Base-by-base conservation (phyloP, 2,329 filamentous ascomycete species). In the Ophiostoma piceae region DNA sequence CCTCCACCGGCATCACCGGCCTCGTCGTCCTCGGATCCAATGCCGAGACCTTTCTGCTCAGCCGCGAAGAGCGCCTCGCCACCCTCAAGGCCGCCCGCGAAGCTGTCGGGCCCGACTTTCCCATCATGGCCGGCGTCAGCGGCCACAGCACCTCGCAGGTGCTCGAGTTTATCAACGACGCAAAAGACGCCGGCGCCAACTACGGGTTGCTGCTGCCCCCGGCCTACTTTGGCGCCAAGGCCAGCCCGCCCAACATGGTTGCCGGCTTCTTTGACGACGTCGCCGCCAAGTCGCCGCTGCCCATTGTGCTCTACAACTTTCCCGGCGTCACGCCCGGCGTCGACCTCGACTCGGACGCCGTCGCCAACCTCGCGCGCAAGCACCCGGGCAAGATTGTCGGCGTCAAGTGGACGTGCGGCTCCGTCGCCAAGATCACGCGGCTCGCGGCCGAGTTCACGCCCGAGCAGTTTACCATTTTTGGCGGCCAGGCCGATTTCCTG, bases 401-500 rank as follows among this genome's bases (percentile, higher is more conserved):
- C 66, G 71, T 71, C 72, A 72, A 73, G 76, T 79, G 90, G 71
- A 90, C 88, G 14, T 90, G 88, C 77, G 88, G 89, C n/a, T 88
- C 87, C 74, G 90, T 91, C 41, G 90, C 88, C 71, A 92, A 92
- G 79, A 84, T 92, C 67, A 86, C 87, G 3, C 82, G 90, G 9
- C 82, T 92, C 3, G 76, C 78, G 7, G 81, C 80, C 19, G 77
- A 80, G 72, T 79, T 90, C 71, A 77, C 82, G 0, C 77, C 83
- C 0, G 81, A 84, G 1, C 77, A 82, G 12, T 93, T 93, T 75
- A 85, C 88, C 1, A 85, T 87, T 0, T 92, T 87, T 74, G 90
- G 89, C 0, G 91, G 91, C 0, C 90, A 92, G 79, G 87, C 86
- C 1, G 90, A 93, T 75, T 92, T 91, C 77, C 78, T 92, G 32